Evolutionary conservation across 495 filamentous ascomycete species (phyloP), one percentile per base, ranked within the genome.

Genomic region (Cryomyces minteri): DNA sequence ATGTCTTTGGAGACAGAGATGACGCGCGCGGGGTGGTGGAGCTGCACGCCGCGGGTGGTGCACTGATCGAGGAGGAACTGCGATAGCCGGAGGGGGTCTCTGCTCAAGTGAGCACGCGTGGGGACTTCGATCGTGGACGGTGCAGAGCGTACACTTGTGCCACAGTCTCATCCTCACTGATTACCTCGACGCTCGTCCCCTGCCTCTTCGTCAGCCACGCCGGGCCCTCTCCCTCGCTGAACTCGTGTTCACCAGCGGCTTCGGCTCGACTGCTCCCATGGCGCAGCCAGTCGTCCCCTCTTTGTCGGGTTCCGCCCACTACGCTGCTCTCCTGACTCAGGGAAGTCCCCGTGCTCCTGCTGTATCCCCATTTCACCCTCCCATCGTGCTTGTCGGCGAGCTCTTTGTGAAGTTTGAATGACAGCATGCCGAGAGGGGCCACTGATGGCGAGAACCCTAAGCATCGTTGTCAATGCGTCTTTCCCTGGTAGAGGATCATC

Each of bases 311-410:
- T 1, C 58, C 58, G 10, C 48, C 55, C 0, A 57, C 60, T 9
- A 59, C 64, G 48, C 43, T 67, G 58, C 47, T 42, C 14, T 59
- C 60, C 47, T 71, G 47, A 43, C 69, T 79, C n/a, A 79, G 34
- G n/a, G 57, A 61, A 4, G 56, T 60, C 4, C 75, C 74, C 0
- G 69, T 78, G 33, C 78, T 77, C 12, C 57, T 60, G 47, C 72
- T 70, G 49, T 82, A 88, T 0, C 77, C 79, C 84, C 83, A 90
- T 51, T 62, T 74, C 50, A 67, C 58, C 7, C 54, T 53, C 0
- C 83, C 83, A 50, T 64, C 61, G 37, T 83, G 50, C 41, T 73
- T 58, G 33, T 73, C 68, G 4, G 84, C 82, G 10, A 64, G 52
- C 40, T 59, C 50, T 46, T 65, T 66, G 56, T 88, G 84, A 18